Evolutionary conservation across 768 basidiomycete genomes (phyloP), one percentile per base, ranked within the genome.

Genomic region (Russula griseocarnosa): DNA sequence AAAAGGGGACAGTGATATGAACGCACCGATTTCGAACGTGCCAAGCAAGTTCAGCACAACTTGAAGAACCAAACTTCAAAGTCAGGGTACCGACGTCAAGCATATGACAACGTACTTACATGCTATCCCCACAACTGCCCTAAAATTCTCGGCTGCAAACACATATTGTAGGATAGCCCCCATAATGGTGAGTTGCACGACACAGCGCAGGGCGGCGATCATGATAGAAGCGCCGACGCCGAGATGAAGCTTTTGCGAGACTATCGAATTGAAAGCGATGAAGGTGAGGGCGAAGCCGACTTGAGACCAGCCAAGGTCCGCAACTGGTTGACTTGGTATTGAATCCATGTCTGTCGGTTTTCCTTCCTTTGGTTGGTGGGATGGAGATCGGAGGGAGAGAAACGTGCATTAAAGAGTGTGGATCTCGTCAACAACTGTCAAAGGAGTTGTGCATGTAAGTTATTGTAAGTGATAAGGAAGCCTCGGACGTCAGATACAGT

Each of bases 261-360:
- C 65, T 26, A 83, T 65, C 6, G 86, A 82, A 75, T 92, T 83
- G 71, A 94, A 82, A 44, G 85, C 71, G 70, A 95, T 83, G 74
- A 95, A 94, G 3, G 81, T 74, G 69, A 94, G 80, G 0, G 84
- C 90, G 61, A 94, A 79, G 34, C 77, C 82, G 59, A 95, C 89
- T 71, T 94, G 91, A 18, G 73, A 63, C 88, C 88, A 93, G 40
- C 76, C 77, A 52, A 94, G 74, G 61, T 77, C 69, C 30, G 75
- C 70, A 0, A 69, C 64, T 59, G 46, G 32, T 32, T 63, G 28
- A 6, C 58, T 52, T 18, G 73, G 70, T 7, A 70, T 30, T 20
- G 65, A 50, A 47, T 76, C 78, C 78, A 78, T 78, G 10, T n/a
- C 32, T 10, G 20, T 32, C 28, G 22, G 22, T 40, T 40, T 40